Evolutionary conservation across 73 alveolate genomes (phyloP), one percentile per base, ranked within the genome.

Genomic region (Paramecium biaurelia): DNA sequence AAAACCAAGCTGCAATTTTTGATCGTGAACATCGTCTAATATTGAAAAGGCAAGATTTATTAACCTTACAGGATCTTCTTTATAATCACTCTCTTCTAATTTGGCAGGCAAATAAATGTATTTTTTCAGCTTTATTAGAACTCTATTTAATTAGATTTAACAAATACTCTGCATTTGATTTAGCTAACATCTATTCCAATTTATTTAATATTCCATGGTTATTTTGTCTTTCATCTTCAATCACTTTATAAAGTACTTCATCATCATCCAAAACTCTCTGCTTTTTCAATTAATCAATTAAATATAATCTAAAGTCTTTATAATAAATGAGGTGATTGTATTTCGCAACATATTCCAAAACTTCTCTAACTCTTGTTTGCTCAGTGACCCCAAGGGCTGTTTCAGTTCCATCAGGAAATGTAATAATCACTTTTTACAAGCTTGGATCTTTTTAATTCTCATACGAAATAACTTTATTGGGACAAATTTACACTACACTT

Each of bases 261-360:
- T 79, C 90, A 79, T 79, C 90, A 43, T 79, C 90, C n/a, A 79
- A 14, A 42, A 79, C 90, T 45, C 90, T 79, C n/a, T 79, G 28
- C 23, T 79, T 79, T 8, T 79, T 47, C 11, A 79, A 45, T 43
- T 79, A 21, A 79, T 79, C 90, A 24, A 79, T n/a, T 43, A 79
- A 79, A 79, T 43, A 79, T 26, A 79, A 45, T 79, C 90, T 79
- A 79, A 79, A 79, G n/a, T 79, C 90, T 21, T 34, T 21, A 21
- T 79, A 79, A 79, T 79, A 79, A 24, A 38, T 11, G 15, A 79
- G 56, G 5, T 79, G 47, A 79, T 43, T 79, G 12, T 18, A 38
- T 45, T 43, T 23, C 0, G 90, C 90, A 42, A 45, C 49, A 79
- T 14, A 41, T 43, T 38, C 45, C 9, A 79, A 23, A 1, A 45